Evolutionary conservation across 2,329 filamentous ascomycete genomes (phyloP).

Genomic region (Talaromyces sp.): DNA sequence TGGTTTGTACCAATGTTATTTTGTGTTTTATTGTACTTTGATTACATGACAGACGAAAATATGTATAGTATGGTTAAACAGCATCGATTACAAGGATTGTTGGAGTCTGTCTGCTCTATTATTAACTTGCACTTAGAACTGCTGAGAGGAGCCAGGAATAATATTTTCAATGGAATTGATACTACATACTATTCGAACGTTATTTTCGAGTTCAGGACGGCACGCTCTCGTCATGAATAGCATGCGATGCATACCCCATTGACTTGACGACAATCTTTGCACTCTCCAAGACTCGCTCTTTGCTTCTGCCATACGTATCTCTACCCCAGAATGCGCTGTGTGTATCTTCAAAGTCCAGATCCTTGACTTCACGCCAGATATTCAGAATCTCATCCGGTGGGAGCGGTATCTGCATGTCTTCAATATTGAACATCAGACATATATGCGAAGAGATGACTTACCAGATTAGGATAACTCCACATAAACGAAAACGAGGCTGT

Average conservation of each 20-base stretch:
- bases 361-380: constrained; percentile 66
- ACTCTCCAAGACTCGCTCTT: constrained; percentile 64
- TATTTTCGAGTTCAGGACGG: neutral
- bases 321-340: constrained; percentile 62
- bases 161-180: neutral
- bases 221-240: constrained; percentile 21
- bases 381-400: constrained; percentile 55
- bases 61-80: neutral
- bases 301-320: constrained; percentile 58
- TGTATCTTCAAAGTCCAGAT: constrained; percentile 59
- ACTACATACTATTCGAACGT: neutral
- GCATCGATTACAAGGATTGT: neutral
- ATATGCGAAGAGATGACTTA: constrained; percentile 10
- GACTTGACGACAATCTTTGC: constrained; percentile 65
- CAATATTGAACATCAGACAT: neutral
- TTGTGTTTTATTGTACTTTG: neutral
- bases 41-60: neutral
- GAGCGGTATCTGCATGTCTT: constrained; percentile 56
- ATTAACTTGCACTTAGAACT: neutral
- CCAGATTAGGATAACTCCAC: constrained; percentile 67
- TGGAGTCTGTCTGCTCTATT: neutral
- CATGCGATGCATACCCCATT: constrained; percentile 31
- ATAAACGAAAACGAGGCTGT: constrained; percentile 62
- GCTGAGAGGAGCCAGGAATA: neutral
- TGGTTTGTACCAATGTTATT: neutral